These are phyloP conservation scores for Phytopythium helicoides DNA, from an alignment of 352 stramenopile genomes.

Conservation along the genomic window DNA sequence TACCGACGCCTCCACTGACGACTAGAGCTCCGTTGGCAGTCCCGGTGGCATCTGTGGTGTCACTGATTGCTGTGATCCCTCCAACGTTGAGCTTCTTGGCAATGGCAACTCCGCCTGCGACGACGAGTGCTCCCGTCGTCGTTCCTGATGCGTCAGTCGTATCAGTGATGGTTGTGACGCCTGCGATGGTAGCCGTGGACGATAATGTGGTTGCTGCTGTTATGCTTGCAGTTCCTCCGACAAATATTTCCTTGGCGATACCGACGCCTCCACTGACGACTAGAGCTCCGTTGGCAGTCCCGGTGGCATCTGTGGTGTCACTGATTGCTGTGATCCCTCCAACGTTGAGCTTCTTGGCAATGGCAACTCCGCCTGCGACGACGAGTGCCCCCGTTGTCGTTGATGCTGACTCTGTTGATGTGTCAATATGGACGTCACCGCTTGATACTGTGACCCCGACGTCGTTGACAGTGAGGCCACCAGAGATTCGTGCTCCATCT, in stretches of 20 bases:
- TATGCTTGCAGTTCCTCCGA: slow-evolving; percentile 7
- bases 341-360: neutral
- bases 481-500: slow-evolving; percentile 6
- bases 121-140: slow-evolving; percentile 5
- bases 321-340: neutral
- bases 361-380: neutral
- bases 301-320: slow-evolving; percentile 2
- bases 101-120: neutral
- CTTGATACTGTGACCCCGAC: slow-evolving; percentile 9
- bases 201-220: neutral
- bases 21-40: no score
- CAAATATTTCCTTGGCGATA: slow-evolving; percentile 6
- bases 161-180: no score
- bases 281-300: slow-evolving; percentile 6
- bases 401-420: neutral
- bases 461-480: slow-evolving; percentile 11
- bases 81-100: slow-evolving; percentile 12
- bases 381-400: neutral
- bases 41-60: slow-evolving; percentile 7
- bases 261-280: slow-evolving; percentile 9
- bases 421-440: neutral
- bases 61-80: slow-evolving; percentile 1
- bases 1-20: no score
- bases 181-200: no score
- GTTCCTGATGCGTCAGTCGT: no score